phyloP scores from a whole-genome alignment of 1,284 basidiomycete species.

The Lentinula novae-zelandiae region DNA sequence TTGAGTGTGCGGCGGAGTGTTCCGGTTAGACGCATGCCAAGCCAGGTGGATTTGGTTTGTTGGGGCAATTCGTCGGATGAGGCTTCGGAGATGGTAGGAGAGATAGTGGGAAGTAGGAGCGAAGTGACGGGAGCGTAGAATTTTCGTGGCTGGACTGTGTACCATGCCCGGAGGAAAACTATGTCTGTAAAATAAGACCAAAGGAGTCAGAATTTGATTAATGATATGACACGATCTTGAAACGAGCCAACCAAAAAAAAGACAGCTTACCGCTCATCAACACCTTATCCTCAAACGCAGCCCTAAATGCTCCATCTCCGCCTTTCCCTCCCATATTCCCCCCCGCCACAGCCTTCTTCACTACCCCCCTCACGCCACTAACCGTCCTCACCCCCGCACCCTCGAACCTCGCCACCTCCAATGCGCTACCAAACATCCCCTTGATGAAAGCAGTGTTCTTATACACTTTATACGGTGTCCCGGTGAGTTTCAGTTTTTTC shows the following conservation, averaged over 20 bases:
- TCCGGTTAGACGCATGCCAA: slow-evolving; percentile 95
- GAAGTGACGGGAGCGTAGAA: slow-evolving; percentile 98
- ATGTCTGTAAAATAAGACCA: slow-evolving; percentile 58
- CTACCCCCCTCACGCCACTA: slow-evolving; percentile 92
- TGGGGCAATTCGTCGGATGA: background rate
- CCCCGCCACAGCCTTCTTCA: slow-evolving; percentile 85
- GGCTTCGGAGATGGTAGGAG: background rate
- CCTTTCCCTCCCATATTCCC: slow-evolving; percentile 51
- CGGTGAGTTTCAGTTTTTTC: slow-evolving; percentile 98
- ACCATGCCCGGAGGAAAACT: slow-evolving; percentile 96
- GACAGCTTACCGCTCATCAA: slow-evolving; percentile 82
- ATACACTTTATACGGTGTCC: slow-evolving; percentile 94
- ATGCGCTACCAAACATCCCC: slow-evolving; percentile 92
- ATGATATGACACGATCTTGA: too few relatives aligned
- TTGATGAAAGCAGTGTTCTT: slow-evolving; percentile 99
- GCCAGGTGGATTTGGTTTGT: slow-evolving; percentile 49
- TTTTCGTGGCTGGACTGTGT: slow-evolving; percentile 90
- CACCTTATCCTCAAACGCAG: slow-evolving; percentile 98
- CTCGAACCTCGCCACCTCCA: slow-evolving; percentile 98
- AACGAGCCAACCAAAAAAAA: slow-evolving; percentile 3
- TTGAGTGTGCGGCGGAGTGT: slow-evolving; percentile 84
- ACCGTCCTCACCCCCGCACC: slow-evolving; percentile 95
- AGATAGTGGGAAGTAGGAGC: slow-evolving; percentile 66
- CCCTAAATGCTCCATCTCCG: slow-evolving; percentile 76
- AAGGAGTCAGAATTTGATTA: background rate